These are phyloP conservation scores for Candida jianshihensis DNA, from an alignment of 805 yeast genomes.

Conservation along the genomic window DNA sequence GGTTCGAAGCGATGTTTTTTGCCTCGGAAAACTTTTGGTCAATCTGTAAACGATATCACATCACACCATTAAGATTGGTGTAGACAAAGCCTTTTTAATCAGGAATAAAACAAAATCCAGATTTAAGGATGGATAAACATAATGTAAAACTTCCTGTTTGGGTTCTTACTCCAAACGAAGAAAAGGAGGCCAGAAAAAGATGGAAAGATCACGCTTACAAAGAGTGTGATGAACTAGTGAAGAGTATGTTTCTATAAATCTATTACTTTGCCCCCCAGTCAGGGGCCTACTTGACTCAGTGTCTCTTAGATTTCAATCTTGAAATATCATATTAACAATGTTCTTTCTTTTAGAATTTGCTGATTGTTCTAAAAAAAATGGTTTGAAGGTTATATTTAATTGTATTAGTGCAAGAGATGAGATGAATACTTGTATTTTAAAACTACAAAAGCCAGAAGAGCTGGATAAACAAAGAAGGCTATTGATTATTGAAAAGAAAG, in stretches of 20 bases:
- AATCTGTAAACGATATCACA: neutral
- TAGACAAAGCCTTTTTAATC: no score
- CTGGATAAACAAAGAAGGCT: constrained; percentile 66
- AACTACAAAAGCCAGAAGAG: constrained; percentile 53
- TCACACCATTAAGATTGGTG: no score
- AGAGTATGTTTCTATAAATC: no score
- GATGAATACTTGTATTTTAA: constrained; percentile 57
- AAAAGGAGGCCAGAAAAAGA: constrained; percentile 61
- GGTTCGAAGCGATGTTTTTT: neutral
- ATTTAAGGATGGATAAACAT: constrained; percentile 18
- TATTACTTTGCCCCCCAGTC: no score
- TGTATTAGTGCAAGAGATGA: constrained; percentile 54
- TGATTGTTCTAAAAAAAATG: constrained; percentile 56
- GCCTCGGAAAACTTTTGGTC: neutral
- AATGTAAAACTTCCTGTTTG: constrained; percentile 52
- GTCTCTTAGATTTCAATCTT: constrained; percentile 25
- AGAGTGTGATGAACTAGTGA: constrained; percentile 62
- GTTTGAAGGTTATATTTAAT: constrained; percentile 58
- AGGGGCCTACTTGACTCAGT: no score
- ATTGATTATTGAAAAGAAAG: constrained; percentile 51
- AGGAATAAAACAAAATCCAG: neutral
- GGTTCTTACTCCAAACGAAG: constrained; percentile 74
- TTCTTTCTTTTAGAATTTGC: constrained; percentile 40
- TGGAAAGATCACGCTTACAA: constrained; percentile 64
- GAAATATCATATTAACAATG: neutral